phyloP scores from a whole-genome alignment of 345 rosid genomes.

The Noccaea bulbosa region DNA sequence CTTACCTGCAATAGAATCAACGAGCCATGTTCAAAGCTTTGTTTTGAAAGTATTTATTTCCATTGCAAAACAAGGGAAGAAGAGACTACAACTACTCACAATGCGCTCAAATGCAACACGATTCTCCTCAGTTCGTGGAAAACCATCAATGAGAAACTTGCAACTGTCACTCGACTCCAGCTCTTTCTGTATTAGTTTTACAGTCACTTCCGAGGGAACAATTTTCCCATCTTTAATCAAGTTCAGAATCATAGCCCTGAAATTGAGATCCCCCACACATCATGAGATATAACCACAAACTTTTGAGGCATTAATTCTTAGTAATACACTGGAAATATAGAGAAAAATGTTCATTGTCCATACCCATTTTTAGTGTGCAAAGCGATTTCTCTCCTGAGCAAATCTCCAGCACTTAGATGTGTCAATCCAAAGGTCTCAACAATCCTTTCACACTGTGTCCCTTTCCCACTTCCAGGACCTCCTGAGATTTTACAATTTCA shows the following conservation, averaged over 20 bases:
- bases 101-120: conserved; percentile 72
- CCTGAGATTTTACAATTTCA: conserved; percentile 41
- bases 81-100: conserved; percentile 48
- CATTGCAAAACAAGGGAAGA: neutral
- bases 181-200: conserved; percentile 67
- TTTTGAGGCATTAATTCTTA: neutral
- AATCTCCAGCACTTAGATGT: conserved; percentile 83
- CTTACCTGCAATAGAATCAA: conserved; percentile 47
- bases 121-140: conserved; percentile 86
- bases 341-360: neutral
- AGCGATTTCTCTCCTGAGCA: conserved; percentile 68
- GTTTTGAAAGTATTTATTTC: neutral
- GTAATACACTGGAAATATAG: neutral
- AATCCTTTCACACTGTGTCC: conserved; percentile 77
- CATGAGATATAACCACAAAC: conserved; percentile 21
- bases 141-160: conserved; percentile 86
- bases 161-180: conserved; percentile 57
- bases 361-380: conserved; percentile 74
- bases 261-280: conserved; percentile 25
- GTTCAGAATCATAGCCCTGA: conserved; percentile 64
- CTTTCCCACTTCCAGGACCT: conserved; percentile 93
- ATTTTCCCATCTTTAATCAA: conserved; percentile 81
- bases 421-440: conserved; percentile 66
- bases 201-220: conserved; percentile 86
- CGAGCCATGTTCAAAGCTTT: conserved; percentile 8